A percentile compares a stretch with the other conserved stretches of the same genome.
Evolutionary conservation across 2,329 filamentous ascomycete species (phyloP).

Genomic region (Corinectria fuckeliana): DNA sequence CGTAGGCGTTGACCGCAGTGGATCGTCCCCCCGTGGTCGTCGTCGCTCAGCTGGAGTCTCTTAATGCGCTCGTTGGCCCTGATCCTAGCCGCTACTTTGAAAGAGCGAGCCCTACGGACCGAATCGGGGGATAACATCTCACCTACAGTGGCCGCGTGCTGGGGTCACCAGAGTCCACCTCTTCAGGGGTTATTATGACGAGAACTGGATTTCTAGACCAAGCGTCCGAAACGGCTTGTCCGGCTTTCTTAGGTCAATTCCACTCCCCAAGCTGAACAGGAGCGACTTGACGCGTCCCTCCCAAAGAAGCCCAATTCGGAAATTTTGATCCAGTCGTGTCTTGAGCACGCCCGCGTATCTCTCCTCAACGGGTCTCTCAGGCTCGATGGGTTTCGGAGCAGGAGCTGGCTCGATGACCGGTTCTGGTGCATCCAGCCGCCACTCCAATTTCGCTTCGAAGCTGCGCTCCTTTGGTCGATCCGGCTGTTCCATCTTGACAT

Average conservation of each 20-base stretch:
- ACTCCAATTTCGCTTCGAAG: constrained; percentile 61
- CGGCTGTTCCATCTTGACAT: constrained; percentile 30
- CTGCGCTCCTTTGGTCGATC: constrained; percentile 48
- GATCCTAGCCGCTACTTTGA: constrained; percentile 8
- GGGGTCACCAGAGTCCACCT: not conserved
- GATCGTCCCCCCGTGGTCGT: constrained; percentile 7
- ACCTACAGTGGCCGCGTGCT: not conserved
- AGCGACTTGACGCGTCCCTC: constrained; percentile 92
- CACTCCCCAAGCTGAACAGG: constrained; percentile 88
- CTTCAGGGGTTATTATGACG: constrained; percentile 59
- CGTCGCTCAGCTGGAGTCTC: constrained; percentile 2
- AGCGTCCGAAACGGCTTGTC: constrained; percentile 80
- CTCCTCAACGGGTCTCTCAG: constrained; percentile 54
- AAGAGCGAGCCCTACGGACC: constrained; percentile 5
- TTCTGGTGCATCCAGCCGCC: constrained; percentile 52
- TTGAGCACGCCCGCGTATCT: constrained; percentile 88
- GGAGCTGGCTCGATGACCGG: constrained; percentile 20
- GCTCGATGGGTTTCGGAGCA: constrained; percentile 22
- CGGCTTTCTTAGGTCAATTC: constrained; percentile 77
- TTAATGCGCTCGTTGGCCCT: constrained; percentile 12
- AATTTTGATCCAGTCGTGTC: constrained; percentile 85
- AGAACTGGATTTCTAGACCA: constrained; percentile 83
- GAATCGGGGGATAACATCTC: constrained; percentile 7
- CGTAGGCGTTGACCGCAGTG: constrained; percentile 11
- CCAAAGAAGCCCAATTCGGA: constrained; percentile 87